A percentile compares a stretch with the other conserved stretches of the same genome.
Conservation (phyloP, 2,329 filamentous ascomycete genomes). For the Gnomoniopsis smithogilvyi region DNA sequence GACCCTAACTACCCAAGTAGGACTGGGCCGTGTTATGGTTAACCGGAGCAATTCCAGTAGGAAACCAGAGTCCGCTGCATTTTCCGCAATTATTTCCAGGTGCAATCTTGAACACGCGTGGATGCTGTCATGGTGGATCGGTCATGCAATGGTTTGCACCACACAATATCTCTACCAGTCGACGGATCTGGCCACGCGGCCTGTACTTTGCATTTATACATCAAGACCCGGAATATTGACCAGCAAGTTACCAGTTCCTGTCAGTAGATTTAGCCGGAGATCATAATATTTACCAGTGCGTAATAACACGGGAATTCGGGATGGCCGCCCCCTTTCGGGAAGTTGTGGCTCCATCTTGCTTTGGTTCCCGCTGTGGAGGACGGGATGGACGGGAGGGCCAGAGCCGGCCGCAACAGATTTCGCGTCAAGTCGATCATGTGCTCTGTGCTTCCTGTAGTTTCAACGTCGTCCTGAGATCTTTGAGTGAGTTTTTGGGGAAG, state of each 20-base stretch:
- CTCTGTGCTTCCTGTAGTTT: background rate
- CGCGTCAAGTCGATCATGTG: background rate
- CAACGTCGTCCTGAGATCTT: background rate
- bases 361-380: slow-evolving; percentile 8
- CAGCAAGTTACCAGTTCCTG: slow-evolving; percentile 2
- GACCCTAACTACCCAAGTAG: background rate
- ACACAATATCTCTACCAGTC: background rate
- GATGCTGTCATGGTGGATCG: background rate
- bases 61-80: too few relatives aligned
- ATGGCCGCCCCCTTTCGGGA: slow-evolving; percentile 12
- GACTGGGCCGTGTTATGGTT: too few relatives aligned
- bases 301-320: slow-evolving; percentile 9
- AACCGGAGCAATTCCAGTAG: too few relatives aligned
- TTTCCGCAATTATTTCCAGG: too few relatives aligned
- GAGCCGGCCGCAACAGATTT: background rate
- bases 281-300: slow-evolving; percentile 7
- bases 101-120: background rate
- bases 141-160: background rate
- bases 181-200: background rate
- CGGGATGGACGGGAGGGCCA: slow-evolving; percentile 1
- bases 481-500: background rate
- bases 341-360: background rate
- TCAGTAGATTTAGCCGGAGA: slow-evolving; percentile 8
- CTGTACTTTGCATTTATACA: slow-evolving; percentile 3
- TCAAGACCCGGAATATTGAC: background rate